phyloP scores from a whole-genome alignment of 2,329 filamentous ascomycete species.

The Cercospora sesami region DNA sequence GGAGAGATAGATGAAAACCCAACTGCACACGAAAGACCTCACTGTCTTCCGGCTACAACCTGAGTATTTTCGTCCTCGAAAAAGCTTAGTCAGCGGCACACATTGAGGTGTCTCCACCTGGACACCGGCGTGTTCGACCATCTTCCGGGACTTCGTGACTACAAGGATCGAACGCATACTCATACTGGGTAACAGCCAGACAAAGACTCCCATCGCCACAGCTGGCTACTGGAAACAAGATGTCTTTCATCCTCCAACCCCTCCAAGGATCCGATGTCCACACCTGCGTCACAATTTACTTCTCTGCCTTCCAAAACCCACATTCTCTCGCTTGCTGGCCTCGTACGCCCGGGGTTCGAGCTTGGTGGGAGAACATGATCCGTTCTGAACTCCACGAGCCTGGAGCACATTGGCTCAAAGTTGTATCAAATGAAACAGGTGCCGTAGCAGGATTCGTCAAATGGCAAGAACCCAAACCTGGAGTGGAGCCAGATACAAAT shows the following conservation, averaged over 20 bases:
- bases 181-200: not conserved
- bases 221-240: not conserved
- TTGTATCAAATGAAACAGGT: constrained; percentile 19
- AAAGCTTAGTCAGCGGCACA: not conserved
- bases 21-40: not conserved
- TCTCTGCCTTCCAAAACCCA: constrained; percentile 34
- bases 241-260: constrained; percentile 24
- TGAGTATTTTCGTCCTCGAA: not conserved
- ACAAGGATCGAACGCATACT: not conserved
- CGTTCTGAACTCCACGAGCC: constrained; percentile 27
- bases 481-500: constrained; percentile 19
- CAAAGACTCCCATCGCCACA: no score
- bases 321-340: constrained; percentile 36
- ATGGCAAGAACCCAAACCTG: constrained; percentile 31
- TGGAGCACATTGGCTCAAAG: constrained; percentile 33
- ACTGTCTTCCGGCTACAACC: not conserved
- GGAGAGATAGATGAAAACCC: not conserved
- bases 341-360: constrained; percentile 25
- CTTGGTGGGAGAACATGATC: constrained; percentile 34
- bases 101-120: not conserved
- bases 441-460: constrained; percentile 31
- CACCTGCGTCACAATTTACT: constrained; percentile 31
- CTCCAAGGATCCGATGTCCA: constrained; percentile 27
- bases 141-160: not conserved
- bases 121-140: not conserved